These are phyloP conservation scores for Cryptosporidium tyzzeri DNA, from an alignment of 169 alveolate genomes.

Conservation along the genomic window DNA sequence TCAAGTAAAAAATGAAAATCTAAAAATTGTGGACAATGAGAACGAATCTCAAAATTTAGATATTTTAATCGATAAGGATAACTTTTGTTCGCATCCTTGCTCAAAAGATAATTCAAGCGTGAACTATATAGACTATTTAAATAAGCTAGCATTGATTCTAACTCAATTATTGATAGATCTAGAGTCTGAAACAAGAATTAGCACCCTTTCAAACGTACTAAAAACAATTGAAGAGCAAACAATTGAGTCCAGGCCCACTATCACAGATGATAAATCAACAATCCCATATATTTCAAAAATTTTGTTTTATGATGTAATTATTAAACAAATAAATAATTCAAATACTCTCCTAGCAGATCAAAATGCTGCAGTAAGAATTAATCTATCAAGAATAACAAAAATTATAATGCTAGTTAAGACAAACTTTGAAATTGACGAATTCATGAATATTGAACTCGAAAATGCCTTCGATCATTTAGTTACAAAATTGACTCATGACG, in stretches of 20 bases:
- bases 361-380: conserved; percentile 20
- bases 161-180: conserved; percentile 20
- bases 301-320: conserved; percentile 26
- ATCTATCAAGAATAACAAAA: conserved; percentile 10
- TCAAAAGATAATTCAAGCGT: neutral
- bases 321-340: conserved; percentile 5
- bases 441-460: neutral
- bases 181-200: conserved; percentile 52
- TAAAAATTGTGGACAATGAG: neutral
- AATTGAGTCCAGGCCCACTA: neutral
- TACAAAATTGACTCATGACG: conserved; percentile 9
- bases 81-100: neutral
- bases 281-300: neutral
- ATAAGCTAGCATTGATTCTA: neutral
- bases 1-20: neutral
- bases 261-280: neutral
- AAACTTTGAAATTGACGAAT: neutral
- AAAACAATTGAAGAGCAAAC: conserved; percentile 3
- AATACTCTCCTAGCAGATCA: conserved; percentile 9
- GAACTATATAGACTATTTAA: neutral
- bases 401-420: conserved; percentile 10
- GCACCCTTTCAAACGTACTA: conserved; percentile 7
- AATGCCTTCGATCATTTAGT: neutral
- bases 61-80: neutral
- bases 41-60: neutral